Evolutionary conservation across 306 rosid species (phyloP), one percentile per base, ranked within the genome.

Genomic region (Pueraria montana): DNA sequence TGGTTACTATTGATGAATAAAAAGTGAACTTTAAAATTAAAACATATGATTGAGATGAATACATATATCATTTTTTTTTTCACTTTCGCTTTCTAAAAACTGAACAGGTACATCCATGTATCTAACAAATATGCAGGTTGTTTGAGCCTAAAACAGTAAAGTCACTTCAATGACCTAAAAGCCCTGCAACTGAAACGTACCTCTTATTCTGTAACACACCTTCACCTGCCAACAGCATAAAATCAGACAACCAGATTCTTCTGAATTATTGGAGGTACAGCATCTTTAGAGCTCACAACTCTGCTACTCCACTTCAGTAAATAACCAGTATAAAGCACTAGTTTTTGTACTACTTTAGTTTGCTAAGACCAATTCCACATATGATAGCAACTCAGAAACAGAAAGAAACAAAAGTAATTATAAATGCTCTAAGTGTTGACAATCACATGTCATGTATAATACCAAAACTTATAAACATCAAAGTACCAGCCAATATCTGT

Each of bases 1-100:
- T 46, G 49, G 52, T 32, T 50, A 30, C 12, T 34, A 13, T 66
- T 45, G 72, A 62, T 12, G 14, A 77, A 62, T n/a, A 55, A 74
- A 10, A 61, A 20, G 61, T 11, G 8, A 63, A 12, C 30, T 43
- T 42, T 11, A 43, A 32, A 73, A 73, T 24, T 26, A 43, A 20
- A 73, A 73, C 18, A 50, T 18, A 42, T 9, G 43, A 52, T 52
- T 2, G 27, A 52, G 48, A 52, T 36, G 21, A 34, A 36, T 20
- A 16, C 36, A 72, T 11, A 11, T 8, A 71, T 23, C 27, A 21
- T 2, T 56, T 58, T 52, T 1, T 20, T 55, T 5, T 56, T 56
- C 40, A 2, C 55, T 20, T 14, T 21, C 4, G 1, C 30, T 43
- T 46, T 71, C 21, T 48, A 69, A 42, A 42, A 42, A 43, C 74